These are phyloP conservation scores for Plasmopara halstedii DNA, from an alignment of 352 stramenopile species.

Conservation along the genomic window DNA sequence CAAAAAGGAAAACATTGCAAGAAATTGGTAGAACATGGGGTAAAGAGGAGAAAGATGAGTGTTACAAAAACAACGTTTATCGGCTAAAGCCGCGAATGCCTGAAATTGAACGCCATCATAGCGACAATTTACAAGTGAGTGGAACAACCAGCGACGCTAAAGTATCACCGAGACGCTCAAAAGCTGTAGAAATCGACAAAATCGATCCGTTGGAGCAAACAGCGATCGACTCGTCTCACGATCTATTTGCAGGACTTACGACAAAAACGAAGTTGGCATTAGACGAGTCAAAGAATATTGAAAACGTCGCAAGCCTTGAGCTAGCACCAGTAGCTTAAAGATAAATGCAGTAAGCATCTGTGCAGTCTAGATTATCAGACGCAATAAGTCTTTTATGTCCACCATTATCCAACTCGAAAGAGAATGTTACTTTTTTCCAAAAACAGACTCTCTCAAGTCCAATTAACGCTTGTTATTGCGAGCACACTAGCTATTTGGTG, in stretches of 20 bases:
- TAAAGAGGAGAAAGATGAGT: slow-evolving; percentile 4
- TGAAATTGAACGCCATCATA: slow-evolving; percentile 11
- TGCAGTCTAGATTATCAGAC: not conserved
- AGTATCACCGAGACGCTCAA: not conserved
- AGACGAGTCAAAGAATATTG: slow-evolving; percentile 5
- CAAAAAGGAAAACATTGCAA: slow-evolving; percentile 17
- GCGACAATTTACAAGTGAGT: slow-evolving; percentile 13
- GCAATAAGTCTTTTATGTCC: too few relatives aligned
- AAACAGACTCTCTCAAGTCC: too few relatives aligned
- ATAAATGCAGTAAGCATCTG: slow-evolving; percentile 7
- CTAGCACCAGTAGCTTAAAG: slow-evolving; percentile 1
- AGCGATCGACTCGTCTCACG: slow-evolving; percentile 9
- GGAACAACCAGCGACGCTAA: slow-evolving; percentile 16
- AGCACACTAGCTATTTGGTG: too few relatives aligned
- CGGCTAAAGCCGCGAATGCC: slow-evolving; percentile 23
- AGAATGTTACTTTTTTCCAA: not conserved
- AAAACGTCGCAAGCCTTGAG: not conserved
- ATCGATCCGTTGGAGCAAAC: slow-evolving; percentile 5
- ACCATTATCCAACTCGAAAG: too few relatives aligned
- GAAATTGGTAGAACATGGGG: slow-evolving; percentile 15
- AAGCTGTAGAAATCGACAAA: slow-evolving; percentile 4
- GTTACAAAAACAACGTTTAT: slow-evolving; percentile 2
- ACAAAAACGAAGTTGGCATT: slow-evolving; percentile 14
- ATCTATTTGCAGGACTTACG: slow-evolving; percentile 31
- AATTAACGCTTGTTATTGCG: too few relatives aligned